Base-by-base conservation (phyloP, 495 filamentous ascomycete species). In the Xylaria castorea region DNA sequence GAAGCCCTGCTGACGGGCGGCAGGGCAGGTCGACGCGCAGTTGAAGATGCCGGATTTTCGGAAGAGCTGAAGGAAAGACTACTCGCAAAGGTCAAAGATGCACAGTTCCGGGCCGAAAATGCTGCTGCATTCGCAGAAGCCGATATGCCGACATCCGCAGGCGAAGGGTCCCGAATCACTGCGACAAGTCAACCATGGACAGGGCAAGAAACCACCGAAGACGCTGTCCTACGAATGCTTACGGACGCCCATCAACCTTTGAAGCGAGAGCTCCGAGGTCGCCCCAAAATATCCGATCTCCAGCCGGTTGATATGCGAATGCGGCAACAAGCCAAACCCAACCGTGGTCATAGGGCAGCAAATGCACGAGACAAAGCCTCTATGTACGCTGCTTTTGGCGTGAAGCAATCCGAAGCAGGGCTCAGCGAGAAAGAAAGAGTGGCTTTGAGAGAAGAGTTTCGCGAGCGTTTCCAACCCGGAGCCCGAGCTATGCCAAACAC, bases 181-280 rank as follows among this genome's bases (percentile, higher is more conserved):
- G 95, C 96, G 8, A 85, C 86, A 1, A 89, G 92, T 5, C 81
- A 89, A 64, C 86, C 91, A 5, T 99, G 96, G 96, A 90, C 87
- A 12, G 96, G 95, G 22, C 85, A 84, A 20, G 96, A 99, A 81
- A 81, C 82, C 16, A 78, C 89, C 3, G 87, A 91, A 76, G 95
- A 98, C 78, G 85, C 91, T 14, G 89, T 94, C 44, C 83, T 97
- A 34, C 90, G 96, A 51, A 99, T 99, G 96, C 87, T 98, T 14
- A 87, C 90, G 42, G 94, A 98, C 78, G 87, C 91, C 62, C 83
- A 93, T 80, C 93, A 97, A 79, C 94, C 91, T 0, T 80, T 97
- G 79, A 57, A 81, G 44, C 82, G 84, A 30, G 76, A 83, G 25
- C 74, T 86, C 12, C 80, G 83, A 58, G 82, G 75, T 40, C 83